Conservation (phyloP, 768 basidiomycete species). For the Amanita phalloides region DNA sequence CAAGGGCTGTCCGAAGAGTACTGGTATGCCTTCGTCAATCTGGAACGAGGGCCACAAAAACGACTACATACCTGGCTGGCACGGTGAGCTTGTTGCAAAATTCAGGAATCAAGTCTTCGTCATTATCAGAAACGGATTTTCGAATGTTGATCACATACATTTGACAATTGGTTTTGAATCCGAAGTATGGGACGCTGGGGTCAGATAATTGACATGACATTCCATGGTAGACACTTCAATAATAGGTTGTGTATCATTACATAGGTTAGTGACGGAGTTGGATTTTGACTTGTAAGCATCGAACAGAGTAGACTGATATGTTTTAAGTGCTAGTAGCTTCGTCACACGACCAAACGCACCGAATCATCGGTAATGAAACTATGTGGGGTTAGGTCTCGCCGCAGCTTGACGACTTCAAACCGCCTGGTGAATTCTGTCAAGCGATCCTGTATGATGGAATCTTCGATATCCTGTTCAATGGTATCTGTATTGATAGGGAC, state of each 20-base stretch:
- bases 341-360: constrained; percentile 28
- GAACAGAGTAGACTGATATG: constrained; percentile 40
- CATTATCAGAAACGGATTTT: background rate
- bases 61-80: constrained; percentile 49
- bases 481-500: constrained; percentile 32
- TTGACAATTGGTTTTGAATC: constrained; percentile 36
- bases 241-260: constrained; percentile 57
- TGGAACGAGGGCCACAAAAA: background rate
- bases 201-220: constrained; percentile 43
- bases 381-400: constrained; percentile 61
- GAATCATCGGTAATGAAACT: constrained; percentile 57
- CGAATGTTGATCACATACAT: constrained; percentile 32
- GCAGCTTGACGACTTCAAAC: constrained; percentile 44
- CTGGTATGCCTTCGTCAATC: constrained; percentile 22
- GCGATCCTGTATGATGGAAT: constrained; percentile 68
- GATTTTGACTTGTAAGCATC: constrained; percentile 56
- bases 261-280: constrained; percentile 51
- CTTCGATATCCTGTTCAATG: constrained; percentile 36
- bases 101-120: constrained; percentile 75
- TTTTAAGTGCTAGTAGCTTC: background rate
- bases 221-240: constrained; percentile 54
- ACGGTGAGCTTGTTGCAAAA: constrained; percentile 62
- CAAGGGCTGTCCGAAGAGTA: constrained; percentile 53
- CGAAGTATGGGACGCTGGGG: constrained; percentile 32
- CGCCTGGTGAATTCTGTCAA: constrained; percentile 67